These are phyloP conservation scores for Metschnikowia shivogae DNA, from an alignment of 805 yeast species.

Conservation along the genomic window DNA sequence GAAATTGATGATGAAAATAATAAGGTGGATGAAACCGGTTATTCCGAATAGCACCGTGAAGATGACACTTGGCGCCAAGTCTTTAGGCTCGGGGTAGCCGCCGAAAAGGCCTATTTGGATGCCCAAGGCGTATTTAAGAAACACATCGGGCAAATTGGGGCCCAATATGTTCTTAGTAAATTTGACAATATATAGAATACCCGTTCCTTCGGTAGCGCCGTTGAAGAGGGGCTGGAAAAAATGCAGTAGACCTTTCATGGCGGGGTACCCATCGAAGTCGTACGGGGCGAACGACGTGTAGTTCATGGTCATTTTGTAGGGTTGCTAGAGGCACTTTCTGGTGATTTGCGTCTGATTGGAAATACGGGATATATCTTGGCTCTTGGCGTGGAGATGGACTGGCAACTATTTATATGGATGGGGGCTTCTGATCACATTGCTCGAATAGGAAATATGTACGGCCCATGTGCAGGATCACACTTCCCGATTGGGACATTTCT, in stretches of 20 bases:
- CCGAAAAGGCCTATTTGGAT: constrained; percentile 19
- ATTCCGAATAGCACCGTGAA: constrained; percentile 17
- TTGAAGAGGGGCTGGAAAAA: constrained; percentile 12
- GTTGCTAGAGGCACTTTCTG: too few relatives aligned
- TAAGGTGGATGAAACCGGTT: constrained; percentile 14
- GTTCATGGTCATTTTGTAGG: constrained; percentile 3
- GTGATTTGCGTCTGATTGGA: not conserved
- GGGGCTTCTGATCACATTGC: not conserved
- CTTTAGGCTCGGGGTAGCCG: constrained; percentile 16
- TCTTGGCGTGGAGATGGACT: not conserved
- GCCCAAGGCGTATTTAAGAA: constrained; percentile 14
- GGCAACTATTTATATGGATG: constrained; percentile 1
- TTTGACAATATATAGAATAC: constrained; percentile 8
- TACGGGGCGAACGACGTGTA: constrained; percentile 12
- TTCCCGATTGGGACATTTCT: not conserved
- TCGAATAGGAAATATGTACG: constrained; percentile 2
- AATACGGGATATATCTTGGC: not conserved
- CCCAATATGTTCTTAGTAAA: constrained; percentile 13
- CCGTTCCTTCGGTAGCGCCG: constrained; percentile 16
- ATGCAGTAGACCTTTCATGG: constrained; percentile 14
- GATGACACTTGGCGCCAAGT: constrained; percentile 17
- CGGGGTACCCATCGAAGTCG: constrained; percentile 17
- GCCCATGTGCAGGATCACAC: not conserved
- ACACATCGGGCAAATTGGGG: constrained; percentile 8
- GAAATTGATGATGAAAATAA: constrained; percentile 15